These are phyloP conservation scores for Sugiyamaella pinicola DNA, from an alignment of 1,139 yeast species.

Conservation along the genomic window DNA sequence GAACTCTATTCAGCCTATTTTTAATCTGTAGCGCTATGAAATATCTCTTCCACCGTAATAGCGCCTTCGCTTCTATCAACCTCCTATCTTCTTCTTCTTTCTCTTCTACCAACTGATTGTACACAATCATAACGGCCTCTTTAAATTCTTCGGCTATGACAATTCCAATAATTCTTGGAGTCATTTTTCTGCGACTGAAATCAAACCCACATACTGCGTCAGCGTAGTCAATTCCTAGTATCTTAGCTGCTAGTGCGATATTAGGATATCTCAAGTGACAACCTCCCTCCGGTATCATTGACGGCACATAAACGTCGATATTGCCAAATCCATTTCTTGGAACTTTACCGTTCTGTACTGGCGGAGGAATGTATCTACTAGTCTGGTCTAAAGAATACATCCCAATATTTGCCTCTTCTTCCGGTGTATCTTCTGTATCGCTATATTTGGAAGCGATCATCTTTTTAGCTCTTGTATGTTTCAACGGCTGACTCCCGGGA, in stretches of 20 bases:
- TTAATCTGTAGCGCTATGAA: conserved; percentile 71
- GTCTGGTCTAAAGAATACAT: conserved; percentile 75
- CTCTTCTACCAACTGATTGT: conserved; percentile 59
- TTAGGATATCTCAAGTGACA: conserved; percentile 57
- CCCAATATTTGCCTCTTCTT: conserved; percentile 50
- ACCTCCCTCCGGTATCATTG: conserved; percentile 83
- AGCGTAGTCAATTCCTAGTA: conserved; percentile 76
- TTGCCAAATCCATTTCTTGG: conserved; percentile 74
- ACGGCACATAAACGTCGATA: conserved; percentile 66
- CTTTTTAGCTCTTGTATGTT: conserved; percentile 44
- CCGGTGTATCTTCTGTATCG: conserved; percentile 51
- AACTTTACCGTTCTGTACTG: conserved; percentile 57
- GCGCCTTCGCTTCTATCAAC: conserved; percentile 53
- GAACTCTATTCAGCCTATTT: conserved; percentile 63
- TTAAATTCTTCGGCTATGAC: conserved; percentile 64
- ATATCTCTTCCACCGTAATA: conserved; percentile 73
- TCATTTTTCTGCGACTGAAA: conserved; percentile 56
- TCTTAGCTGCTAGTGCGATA: conserved; percentile 69
- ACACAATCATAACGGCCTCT: conserved; percentile 65
- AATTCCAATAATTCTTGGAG: conserved; percentile 75
- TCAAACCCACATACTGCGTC: conserved; percentile 87
- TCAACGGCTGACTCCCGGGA: conserved; percentile 67
- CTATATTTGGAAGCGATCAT: conserved; percentile 18
- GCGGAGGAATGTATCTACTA: conserved; percentile 55
- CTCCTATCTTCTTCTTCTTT: conserved; percentile 51